These are phyloP conservation scores for Tilletia caries DNA, from an alignment of 1,284 basidiomycete genomes.

Conservation along the genomic window DNA sequence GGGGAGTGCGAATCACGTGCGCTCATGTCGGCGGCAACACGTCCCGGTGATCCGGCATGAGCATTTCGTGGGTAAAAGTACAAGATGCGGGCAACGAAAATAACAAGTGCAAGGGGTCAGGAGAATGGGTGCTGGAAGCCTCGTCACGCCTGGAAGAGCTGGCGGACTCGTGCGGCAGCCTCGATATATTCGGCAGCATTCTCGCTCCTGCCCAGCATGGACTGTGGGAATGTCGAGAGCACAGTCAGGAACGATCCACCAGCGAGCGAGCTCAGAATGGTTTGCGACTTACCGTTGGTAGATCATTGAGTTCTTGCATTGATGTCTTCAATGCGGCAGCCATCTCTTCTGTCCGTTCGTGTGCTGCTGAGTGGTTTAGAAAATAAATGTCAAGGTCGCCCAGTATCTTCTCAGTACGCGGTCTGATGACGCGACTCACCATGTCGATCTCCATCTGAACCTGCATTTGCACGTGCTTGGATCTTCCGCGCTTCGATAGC, in stretches of 20 bases:
- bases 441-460: too few relatives aligned
- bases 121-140: not conserved
- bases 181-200: not conserved
- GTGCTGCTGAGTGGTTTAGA: not conserved
- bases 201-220: not conserved
- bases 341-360: slow-evolving; percentile 1
- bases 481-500: not conserved
- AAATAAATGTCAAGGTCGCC: not conserved
- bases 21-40: too few relatives aligned
- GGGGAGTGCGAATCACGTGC: too few relatives aligned
- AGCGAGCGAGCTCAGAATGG: not conserved
- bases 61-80: not conserved
- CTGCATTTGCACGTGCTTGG: too few relatives aligned
- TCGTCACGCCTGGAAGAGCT: slow-evolving; percentile 4
- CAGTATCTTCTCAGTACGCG: too few relatives aligned
- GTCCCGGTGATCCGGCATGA: too few relatives aligned
- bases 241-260: not conserved
- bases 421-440: too few relatives aligned
- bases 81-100: not conserved
- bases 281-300: not conserved
- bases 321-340: not conserved
- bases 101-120: not conserved
- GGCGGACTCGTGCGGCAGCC: not conserved
- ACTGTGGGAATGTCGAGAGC: not conserved
- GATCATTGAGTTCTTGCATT: not conserved